Evolutionary conservation across 208 protist species (phyloP).

Genomic region (Naegleria fowleri): DNA sequence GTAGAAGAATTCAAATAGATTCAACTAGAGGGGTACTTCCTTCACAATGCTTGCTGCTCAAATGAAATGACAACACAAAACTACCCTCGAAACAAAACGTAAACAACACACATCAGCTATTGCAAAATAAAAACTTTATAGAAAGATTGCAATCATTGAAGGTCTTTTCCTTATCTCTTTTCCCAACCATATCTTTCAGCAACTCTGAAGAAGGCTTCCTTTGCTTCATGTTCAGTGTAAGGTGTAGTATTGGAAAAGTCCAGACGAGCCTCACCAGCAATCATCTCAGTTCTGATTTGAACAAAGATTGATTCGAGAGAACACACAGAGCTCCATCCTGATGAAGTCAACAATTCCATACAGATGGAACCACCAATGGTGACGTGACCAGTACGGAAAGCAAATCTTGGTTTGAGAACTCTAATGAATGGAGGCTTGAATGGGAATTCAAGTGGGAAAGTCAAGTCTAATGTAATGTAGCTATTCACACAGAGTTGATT

Average conservation of each 20-base stretch:
- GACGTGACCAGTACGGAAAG: conserved; percentile 46
- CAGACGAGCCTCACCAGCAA: conserved; percentile 42
- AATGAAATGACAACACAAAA: too few relatives aligned
- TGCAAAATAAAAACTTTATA: too few relatives aligned
- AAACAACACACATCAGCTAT: too few relatives aligned
- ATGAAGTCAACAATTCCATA: conserved; percentile 51
- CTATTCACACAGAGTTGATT: too few relatives aligned
- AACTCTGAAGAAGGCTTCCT: conserved; percentile 29
- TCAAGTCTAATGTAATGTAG: conserved; percentile 39
- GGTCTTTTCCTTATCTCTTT: neutral
- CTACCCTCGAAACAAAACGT: too few relatives aligned
- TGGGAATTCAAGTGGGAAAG: conserved; percentile 47
- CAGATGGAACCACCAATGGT: conserved; percentile 59
- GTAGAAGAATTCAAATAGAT: too few relatives aligned
- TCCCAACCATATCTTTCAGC: conserved; percentile 34
- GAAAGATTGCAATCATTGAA: too few relatives aligned
- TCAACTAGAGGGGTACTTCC: too few relatives aligned
- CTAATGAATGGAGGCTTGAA: conserved; percentile 51
- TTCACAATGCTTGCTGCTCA: too few relatives aligned
- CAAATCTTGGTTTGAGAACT: conserved; percentile 45
- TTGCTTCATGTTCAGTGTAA: conserved; percentile 45
- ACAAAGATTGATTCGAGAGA: conserved; percentile 47
- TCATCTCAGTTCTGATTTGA: conserved; percentile 46
- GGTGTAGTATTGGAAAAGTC: conserved; percentile 42
- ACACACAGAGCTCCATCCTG: conserved; percentile 52